Evolutionary conservation across 2,329 filamentous ascomycete species (phyloP), one percentile per base, ranked within the genome.

Genomic region (Penicillium capsulatum): DNA sequence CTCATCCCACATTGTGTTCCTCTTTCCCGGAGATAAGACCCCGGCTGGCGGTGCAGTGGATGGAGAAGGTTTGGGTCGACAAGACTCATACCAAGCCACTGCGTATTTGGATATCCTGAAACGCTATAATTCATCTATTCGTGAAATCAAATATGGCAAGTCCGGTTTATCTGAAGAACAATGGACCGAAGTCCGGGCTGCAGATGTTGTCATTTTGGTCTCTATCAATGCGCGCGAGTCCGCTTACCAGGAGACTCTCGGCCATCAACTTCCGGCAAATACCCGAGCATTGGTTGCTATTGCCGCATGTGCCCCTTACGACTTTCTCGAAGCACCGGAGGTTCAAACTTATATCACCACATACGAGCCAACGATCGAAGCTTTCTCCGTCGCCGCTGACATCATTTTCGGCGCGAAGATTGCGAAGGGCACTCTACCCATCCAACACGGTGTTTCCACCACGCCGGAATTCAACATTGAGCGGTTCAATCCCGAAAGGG

Each of bases 261-360:
- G 61, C 0, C 43, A 60, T 8, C 47, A 59, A n/a, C 51, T 69
- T 14, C 52, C 58, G 14, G 48, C 47, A 6, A 55, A 53, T 24
- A 47, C 54, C 17, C 53, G 52, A 4, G 61, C 55, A 7, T 32
- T 69, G 27, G 60, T 71, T 31, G 51, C 58, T 8, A 55, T 72
- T 44, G 68, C 67, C 19, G 66, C 64, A 3, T 68, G 66, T 40
- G 66, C 61, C 45, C 68, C 69, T 2, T 71, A 70, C 38, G 69
- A 72, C 42, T 69, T 72, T 17, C 49, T 71, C 3, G 57, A 67
- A 15, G 59, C 60, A 7, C 40, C 42, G 1, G 50, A 48, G 6
- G 56, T 69, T 19, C 57, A 58, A 36, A 71, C 68, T 13, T 71
- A 71, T 34, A 58, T 72, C 22, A 51, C 66, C 4, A 70, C 65